Conservation (phyloP, 129 eudicot species). For the Pulicaria dysenterica region DNA sequence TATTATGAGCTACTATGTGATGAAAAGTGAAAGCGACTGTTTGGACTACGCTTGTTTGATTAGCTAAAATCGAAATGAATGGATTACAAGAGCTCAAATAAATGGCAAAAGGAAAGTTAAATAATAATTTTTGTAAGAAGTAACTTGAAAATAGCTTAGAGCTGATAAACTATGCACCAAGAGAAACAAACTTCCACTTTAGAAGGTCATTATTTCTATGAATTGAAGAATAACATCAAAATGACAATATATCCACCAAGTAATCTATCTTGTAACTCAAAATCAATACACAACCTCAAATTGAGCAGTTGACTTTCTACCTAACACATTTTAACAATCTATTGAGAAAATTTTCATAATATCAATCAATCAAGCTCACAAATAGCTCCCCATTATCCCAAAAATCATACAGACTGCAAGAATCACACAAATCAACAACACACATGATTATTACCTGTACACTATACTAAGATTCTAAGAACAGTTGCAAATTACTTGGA, state of each 20-base stretch:
- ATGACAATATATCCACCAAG: conserved; percentile 1
- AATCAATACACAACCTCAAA: conserved; percentile 14
- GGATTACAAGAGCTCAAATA: background rate
- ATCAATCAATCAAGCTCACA: conserved; percentile 2
- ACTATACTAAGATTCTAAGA: too few relatives aligned
- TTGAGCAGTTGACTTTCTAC: conserved; percentile 28
- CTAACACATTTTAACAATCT: background rate
- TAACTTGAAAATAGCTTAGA: conserved; percentile 2
- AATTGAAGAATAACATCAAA: conserved; percentile 8
- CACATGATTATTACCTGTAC: background rate
- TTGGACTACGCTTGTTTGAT: background rate
- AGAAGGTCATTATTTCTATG: background rate
- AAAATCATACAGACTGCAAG: too few relatives aligned
- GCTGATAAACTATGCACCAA: background rate
- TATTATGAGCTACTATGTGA: background rate
- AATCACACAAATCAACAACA: conserved; percentile 13
- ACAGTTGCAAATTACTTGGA: too few relatives aligned
- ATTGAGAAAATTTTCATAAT: background rate
- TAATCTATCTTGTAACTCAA: background rate
- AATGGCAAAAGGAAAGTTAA: background rate
- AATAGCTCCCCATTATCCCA: too few relatives aligned
- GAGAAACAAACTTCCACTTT: background rate
- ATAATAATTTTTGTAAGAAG: conserved; percentile 2
- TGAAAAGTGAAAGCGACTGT: background rate
- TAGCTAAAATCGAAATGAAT: background rate